phyloP scores from a whole-genome alignment of 2,329 filamentous ascomycete genomes.

The Claviceps sp. region DNA sequence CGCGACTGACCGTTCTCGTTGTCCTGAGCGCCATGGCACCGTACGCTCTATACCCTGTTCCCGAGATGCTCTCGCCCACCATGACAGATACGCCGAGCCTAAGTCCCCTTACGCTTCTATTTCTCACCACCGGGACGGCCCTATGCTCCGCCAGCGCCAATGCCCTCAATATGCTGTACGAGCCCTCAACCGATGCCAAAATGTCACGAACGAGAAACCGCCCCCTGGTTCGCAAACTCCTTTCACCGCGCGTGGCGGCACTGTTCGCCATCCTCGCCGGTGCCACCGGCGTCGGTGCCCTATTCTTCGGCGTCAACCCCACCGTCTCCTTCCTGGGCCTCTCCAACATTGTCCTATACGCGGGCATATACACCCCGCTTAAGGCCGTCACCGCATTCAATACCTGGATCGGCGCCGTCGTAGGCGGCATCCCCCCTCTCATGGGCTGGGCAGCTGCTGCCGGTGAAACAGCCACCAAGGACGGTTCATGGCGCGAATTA shows the following conservation, averaged over 20 bases:
- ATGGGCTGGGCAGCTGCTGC: conserved; percentile 98
- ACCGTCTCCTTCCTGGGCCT: conserved; percentile 79
- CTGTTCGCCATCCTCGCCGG: conserved; percentile 69
- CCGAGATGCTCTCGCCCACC: conserved; percentile 63
- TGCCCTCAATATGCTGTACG: conserved; percentile 93
- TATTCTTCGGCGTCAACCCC: conserved; percentile 87
- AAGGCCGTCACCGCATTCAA: conserved; percentile 80
- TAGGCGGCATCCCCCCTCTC: conserved; percentile 84
- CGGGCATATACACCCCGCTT: conserved; percentile 81
- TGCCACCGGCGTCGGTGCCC: conserved; percentile 50
- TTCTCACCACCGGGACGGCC: conserved; percentile 80
- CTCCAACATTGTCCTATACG: conserved; percentile 79
- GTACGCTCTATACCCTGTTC: conserved; percentile 87
- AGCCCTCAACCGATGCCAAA: conserved; percentile 75
- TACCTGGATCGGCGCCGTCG: conserved; percentile 87
- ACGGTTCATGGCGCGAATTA: conserved; percentile 65
- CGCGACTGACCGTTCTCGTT: conserved; percentile 80
- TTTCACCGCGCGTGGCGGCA: conserved; percentile 57
- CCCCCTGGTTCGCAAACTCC: conserved; percentile 70
- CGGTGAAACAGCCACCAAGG: conserved; percentile 66
- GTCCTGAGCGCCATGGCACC: conserved; percentile 81
- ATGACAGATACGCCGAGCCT: conserved; percentile 60
- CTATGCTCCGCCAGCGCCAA: conserved; percentile 87
- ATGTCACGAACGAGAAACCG: conserved; percentile 91
- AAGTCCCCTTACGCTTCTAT: conserved; percentile 80